Evolutionary conservation across 1,139 yeast genomes (phyloP).

Genomic region (Magnusiomyces sp.): DNA sequence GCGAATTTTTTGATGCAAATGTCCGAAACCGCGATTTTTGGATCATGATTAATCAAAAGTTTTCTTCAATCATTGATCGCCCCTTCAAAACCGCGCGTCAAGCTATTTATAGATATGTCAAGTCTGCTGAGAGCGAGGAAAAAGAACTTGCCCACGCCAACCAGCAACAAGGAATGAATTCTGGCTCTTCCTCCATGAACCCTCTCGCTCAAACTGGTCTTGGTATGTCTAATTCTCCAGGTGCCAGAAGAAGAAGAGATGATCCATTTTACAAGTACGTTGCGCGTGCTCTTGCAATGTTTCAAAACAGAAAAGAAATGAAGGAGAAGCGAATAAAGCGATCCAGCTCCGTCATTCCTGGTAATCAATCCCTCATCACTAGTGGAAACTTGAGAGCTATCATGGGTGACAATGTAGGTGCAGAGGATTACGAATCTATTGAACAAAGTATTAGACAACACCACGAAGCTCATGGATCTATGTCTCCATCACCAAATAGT

Average conservation of each 20-base stretch:
- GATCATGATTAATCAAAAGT: conserved; percentile 1
- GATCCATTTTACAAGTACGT: conserved; percentile 3
- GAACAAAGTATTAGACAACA: neutral
- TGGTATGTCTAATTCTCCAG: neutral
- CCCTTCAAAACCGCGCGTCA: conserved; percentile 4
- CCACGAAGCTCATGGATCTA: neutral
- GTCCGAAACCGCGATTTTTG: conserved; percentile 5
- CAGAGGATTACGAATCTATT: neutral
- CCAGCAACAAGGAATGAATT: neutral
- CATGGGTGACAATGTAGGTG: no score
- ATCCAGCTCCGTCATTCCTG: neutral
- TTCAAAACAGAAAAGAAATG: conserved; percentile 5
- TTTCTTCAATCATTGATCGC: neutral
- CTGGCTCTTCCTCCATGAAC: neutral
- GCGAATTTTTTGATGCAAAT: conserved; percentile 5
- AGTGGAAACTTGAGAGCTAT: no score
- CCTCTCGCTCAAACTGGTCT: neutral
- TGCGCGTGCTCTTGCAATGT: conserved; percentile 3
- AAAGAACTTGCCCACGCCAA: neutral
- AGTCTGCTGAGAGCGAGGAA: neutral
- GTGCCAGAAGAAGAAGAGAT: conserved; percentile 1
- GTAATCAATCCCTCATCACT: no score
- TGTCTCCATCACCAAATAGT: neutral
- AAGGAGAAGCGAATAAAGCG: conserved; percentile 6
- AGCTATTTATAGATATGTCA: conserved; percentile 5